Evolutionary conservation across 2,329 filamentous ascomycete genomes (phyloP).

Genomic region (Epichloe coenophiala): DNA sequence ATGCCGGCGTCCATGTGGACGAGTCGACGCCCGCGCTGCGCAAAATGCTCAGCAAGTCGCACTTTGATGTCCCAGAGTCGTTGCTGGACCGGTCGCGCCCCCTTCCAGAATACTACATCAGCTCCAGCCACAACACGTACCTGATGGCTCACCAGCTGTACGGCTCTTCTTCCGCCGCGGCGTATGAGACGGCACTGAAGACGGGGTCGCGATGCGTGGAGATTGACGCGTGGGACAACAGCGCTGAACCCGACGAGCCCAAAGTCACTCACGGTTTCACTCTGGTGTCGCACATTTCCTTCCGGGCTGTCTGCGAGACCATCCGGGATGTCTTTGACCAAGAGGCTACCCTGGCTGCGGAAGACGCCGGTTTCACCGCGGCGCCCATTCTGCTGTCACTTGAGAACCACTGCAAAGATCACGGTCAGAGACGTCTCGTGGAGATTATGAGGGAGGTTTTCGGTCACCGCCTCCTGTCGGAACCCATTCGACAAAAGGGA

Average conservation of each 20-base stretch:
- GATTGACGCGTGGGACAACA: conserved; percentile 60
- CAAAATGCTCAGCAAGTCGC: conserved; percentile 39
- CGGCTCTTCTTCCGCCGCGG: conserved; percentile 46
- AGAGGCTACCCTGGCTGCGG: conserved; percentile 32
- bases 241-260: conserved; percentile 45
- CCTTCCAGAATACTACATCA: conserved; percentile 58
- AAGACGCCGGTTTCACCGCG: conserved; percentile 24
- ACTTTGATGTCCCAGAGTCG: conserved; percentile 41
- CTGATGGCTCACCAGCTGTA: conserved; percentile 56
- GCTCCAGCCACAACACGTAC: conserved; percentile 63
- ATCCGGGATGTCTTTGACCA: conserved; percentile 49
- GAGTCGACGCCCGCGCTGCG: conserved; percentile 31
- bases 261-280: conserved; percentile 62
- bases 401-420: conserved; percentile 50
- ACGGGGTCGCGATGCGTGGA: conserved; percentile 58
- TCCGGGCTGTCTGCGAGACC: conserved; percentile 51
- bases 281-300: conserved; percentile 50
- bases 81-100: conserved; percentile 45
- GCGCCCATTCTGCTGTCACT: conserved; percentile 51
- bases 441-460: conserved; percentile 53
- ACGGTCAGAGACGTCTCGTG: conserved; percentile 47
- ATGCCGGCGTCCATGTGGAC: conserved; percentile 30
- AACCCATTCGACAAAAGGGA: conserved; percentile 41
- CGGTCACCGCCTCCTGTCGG: conserved; percentile 44
- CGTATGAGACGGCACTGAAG: conserved; percentile 48